Evolutionary conservation across 352 stramenopile genomes (phyloP).

Genomic region (Phytophthora macrochlamydospora): DNA sequence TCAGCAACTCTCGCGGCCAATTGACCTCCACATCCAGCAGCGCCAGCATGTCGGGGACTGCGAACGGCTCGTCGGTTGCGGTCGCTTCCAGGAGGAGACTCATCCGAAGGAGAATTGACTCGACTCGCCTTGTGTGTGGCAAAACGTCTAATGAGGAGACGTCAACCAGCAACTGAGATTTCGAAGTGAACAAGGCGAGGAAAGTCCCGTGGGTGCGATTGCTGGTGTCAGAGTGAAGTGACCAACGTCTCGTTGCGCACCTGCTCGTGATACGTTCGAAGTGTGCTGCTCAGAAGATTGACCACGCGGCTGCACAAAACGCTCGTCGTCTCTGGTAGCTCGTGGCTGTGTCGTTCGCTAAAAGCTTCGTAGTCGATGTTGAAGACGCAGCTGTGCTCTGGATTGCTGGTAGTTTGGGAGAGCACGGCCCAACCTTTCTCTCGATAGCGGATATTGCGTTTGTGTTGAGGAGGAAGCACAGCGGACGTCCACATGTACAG

Average conservation of each 20-base stretch:
- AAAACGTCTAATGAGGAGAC: slow-evolving; percentile 2
- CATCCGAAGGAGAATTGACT: background rate
- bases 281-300: background rate
- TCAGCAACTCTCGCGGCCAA: background rate
- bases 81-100: slow-evolving; percentile 15
- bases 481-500: slow-evolving; percentile 12
- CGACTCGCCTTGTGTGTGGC: background rate
- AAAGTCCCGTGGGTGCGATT: background rate
- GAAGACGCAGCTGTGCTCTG: slow-evolving; percentile 7
- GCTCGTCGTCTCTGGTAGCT: background rate
- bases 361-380: slow-evolving; percentile 5
- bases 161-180: slow-evolving; percentile 20
- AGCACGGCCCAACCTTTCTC: slow-evolving; percentile 16
- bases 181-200: background rate
- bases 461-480: slow-evolving; percentile 1
- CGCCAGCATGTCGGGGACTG: slow-evolving; percentile 10
- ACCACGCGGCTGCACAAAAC: slow-evolving; percentile 6
- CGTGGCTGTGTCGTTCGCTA: background rate
- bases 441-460: background rate
- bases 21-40: slow-evolving; percentile 11
- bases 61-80: slow-evolving; percentile 7
- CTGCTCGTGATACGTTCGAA: slow-evolving; percentile 4
- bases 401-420: slow-evolving; percentile 3
- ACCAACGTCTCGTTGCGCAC: background rate
- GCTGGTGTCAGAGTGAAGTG: background rate